These are phyloP conservation scores for Nakaseomyces uthaithaninus DNA, from an alignment of 1,139 yeast species.

Conservation along the genomic window DNA sequence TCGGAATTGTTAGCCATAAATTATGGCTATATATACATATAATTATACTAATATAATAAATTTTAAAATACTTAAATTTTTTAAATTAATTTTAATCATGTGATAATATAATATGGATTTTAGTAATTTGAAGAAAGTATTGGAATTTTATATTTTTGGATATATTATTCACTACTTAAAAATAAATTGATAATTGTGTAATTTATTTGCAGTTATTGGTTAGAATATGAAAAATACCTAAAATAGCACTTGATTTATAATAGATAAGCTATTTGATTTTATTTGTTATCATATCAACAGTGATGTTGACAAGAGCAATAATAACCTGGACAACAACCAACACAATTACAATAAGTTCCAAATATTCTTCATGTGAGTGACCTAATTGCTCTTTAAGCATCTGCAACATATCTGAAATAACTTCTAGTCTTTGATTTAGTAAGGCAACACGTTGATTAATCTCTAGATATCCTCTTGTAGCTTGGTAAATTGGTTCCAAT, in stretches of 20 bases:
- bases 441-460: slow-evolving; percentile 87
- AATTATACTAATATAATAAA: no score
- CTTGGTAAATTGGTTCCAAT: slow-evolving; percentile 92
- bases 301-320: slow-evolving; percentile 71
- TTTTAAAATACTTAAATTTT: no score
- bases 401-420: slow-evolving; percentile 82
- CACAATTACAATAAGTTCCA: slow-evolving; percentile 88
- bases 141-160: no score
- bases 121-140: no score
- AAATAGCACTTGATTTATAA: neutral
- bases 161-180: no score
- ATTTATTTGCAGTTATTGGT: neutral
- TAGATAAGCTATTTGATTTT: neutral
- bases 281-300: slow-evolving; percentile 37
- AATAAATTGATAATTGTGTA: no score
- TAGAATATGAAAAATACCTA: neutral
- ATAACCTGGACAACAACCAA: slow-evolving; percentile 86
- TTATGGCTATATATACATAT: no score
- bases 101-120: no score
- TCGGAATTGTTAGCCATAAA: no score
- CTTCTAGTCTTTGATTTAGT: slow-evolving; percentile 84
- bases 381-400: slow-evolving; percentile 97
- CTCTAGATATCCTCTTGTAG: slow-evolving; percentile 88
- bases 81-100: no score
- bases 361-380: slow-evolving; percentile 81